Evolutionary conservation across 129 eudicot genomes (phyloP).

Genomic region (Heracleum sosnowskyi): DNA sequence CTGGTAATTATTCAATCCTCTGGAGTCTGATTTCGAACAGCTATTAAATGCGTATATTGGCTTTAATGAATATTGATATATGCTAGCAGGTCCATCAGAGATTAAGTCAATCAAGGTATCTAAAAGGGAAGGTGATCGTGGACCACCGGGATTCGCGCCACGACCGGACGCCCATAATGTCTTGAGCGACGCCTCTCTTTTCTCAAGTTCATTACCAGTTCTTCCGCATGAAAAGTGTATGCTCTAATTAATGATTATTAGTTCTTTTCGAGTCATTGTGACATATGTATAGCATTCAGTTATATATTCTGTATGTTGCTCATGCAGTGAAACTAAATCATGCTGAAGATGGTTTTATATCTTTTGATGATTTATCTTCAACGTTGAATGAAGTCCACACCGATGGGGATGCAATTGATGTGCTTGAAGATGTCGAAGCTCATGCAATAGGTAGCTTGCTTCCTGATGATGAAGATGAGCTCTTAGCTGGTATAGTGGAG

Average conservation of each 20-base stretch:
- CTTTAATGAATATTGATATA: background rate
- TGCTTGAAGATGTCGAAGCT: conserved; percentile 35
- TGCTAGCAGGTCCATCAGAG: conserved; percentile 32
- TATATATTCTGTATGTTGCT: conserved; percentile 6
- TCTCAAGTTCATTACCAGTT: conserved; percentile 83
- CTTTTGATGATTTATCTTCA: conserved; percentile 30
- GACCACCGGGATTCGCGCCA: conserved; percentile 26
- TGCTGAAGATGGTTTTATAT: conserved; percentile 24
- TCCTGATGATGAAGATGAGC: conserved; percentile 89
- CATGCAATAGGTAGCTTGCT: conserved; percentile 47
- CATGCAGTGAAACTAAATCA: conserved; percentile 41
- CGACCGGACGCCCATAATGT: conserved; percentile 42
- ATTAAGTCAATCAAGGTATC: conserved; percentile 14
- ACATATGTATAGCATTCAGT: background rate
- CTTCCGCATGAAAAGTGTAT: conserved; percentile 70
- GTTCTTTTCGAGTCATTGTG: background rate
- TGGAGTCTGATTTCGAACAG: background rate
- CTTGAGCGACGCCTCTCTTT: conserved; percentile 52
- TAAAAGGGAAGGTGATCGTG: conserved; percentile 33
- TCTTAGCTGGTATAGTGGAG: conserved; percentile 67
- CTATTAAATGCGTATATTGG: background rate
- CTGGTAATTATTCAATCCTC: conserved; percentile 22
- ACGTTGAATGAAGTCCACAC: conserved; percentile 20
- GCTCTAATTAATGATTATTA: conserved; percentile 4
- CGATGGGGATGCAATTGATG: conserved; percentile 28